Evolutionary conservation across 345 rosid genomes (phyloP).

Genomic region (Mallotus nudiflorus): DNA sequence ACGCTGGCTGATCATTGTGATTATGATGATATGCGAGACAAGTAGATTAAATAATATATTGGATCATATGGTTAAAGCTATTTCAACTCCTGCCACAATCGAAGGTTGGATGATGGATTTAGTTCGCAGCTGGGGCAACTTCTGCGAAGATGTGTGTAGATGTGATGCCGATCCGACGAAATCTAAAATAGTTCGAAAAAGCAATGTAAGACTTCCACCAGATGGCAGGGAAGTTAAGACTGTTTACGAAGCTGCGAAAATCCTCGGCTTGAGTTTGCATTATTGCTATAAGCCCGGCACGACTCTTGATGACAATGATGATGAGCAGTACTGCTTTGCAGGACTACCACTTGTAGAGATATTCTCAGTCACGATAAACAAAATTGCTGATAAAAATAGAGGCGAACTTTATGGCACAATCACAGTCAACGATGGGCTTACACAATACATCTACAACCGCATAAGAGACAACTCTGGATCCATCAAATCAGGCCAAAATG

Average conservation of each 20-base stretch:
- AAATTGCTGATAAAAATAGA: neutral
- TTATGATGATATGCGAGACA: neutral
- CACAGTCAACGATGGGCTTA: neutral
- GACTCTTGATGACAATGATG: neutral
- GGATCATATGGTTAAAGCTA: no score
- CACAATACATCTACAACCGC: constrained; percentile 2
- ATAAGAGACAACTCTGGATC: neutral
- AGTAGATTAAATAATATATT: neutral
- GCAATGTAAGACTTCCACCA: neutral
- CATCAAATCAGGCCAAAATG: neutral
- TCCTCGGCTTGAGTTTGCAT: neutral
- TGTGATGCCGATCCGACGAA: neutral
- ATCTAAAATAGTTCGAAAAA: neutral
- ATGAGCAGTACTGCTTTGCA: neutral
- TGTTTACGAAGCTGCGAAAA: neutral
- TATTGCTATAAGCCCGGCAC: no score
- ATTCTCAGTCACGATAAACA: neutral
- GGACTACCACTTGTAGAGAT: neutral
- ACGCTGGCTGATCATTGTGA: neutral
- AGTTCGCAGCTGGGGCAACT: neutral
- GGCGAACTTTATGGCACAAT: neutral
- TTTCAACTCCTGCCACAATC: neutral
- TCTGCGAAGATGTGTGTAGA: neutral
- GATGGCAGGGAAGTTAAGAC: neutral
- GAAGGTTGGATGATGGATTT: neutral